Evolutionary conservation across 1,284 basidiomycete genomes (phyloP).

Genomic region (Ustilago sp.): DNA sequence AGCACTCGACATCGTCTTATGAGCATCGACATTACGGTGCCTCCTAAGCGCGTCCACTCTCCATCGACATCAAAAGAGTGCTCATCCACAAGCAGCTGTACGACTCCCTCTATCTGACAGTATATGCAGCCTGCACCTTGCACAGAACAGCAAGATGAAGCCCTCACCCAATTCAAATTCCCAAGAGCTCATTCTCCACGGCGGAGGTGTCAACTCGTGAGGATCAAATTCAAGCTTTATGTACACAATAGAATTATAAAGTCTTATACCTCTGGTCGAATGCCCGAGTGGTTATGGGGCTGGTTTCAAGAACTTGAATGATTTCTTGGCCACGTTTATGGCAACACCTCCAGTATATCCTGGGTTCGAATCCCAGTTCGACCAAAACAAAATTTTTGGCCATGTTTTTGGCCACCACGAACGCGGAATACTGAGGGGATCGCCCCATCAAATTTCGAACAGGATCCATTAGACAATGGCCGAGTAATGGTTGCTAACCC

Average conservation of each 20-base stretch:
- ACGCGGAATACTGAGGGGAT: too few relatives aligned
- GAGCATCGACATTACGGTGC: neutral
- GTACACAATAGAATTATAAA: neutral
- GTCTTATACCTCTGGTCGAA: constrained; percentile 30
- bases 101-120: neutral
- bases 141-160: too few relatives aligned
- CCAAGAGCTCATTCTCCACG: constrained; percentile 3
- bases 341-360: constrained; percentile 53
- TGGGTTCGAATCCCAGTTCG: constrained; percentile 58
- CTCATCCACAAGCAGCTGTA: neutral
- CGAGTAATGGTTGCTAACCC: too few relatives aligned
- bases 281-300: constrained; percentile 59
- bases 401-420: neutral
- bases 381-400: constrained; percentile 28
- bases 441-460: too few relatives aligned
- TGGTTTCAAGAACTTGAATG: constrained; percentile 44
- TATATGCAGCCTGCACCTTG: too few relatives aligned
- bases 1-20: neutral
- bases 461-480: too few relatives aligned
- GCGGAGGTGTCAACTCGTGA: neutral
- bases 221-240: neutral
- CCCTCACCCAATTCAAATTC: neutral
- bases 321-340: constrained; percentile 51
- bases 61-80: neutral
- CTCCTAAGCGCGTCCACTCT: neutral